A percentile compares a stretch with the other conserved stretches of the same genome.
Conservation (phyloP, 768 basidiomycete genomes). For the Suillus decipiens region DNA sequence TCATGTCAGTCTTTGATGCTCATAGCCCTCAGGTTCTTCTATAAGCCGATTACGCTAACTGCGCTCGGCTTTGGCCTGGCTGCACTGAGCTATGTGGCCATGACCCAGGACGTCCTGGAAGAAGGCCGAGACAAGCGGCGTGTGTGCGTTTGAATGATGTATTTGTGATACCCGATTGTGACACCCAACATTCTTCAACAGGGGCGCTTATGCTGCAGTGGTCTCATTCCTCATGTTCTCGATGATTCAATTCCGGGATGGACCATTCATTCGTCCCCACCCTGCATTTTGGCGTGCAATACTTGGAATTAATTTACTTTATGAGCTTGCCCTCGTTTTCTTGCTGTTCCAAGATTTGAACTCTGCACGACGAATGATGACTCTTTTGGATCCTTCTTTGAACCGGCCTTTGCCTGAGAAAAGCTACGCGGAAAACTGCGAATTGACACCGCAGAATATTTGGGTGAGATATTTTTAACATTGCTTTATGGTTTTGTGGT, state of each 20-base stretch:
- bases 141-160: constrained; percentile 51
- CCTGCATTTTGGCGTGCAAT: constrained; percentile 84
- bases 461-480: constrained; percentile 52
- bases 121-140: constrained; percentile 82
- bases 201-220: constrained; percentile 76
- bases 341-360: constrained; percentile 82
- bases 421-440: constrained; percentile 82
- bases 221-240: constrained; percentile 78
- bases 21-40: constrained; percentile 70
- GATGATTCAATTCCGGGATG: constrained; percentile 88
- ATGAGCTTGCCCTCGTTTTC: constrained; percentile 82
- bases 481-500: neutral
- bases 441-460: constrained; percentile 57
- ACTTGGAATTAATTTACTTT: constrained; percentile 79
- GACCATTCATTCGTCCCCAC: constrained; percentile 86
- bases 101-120: constrained; percentile 78
- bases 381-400: constrained; percentile 69
- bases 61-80: constrained; percentile 67
- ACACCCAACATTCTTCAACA: constrained; percentile 29
- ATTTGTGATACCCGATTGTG: neutral
- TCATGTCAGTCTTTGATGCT: constrained; percentile 8
- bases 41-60: constrained; percentile 80
- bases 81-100: constrained; percentile 78
- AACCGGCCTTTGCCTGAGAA: constrained; percentile 80
- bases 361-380: constrained; percentile 79